phyloP scores from a whole-genome alignment of 805 yeast genomes.

The Wickerhamiella siamensis region DNA sequence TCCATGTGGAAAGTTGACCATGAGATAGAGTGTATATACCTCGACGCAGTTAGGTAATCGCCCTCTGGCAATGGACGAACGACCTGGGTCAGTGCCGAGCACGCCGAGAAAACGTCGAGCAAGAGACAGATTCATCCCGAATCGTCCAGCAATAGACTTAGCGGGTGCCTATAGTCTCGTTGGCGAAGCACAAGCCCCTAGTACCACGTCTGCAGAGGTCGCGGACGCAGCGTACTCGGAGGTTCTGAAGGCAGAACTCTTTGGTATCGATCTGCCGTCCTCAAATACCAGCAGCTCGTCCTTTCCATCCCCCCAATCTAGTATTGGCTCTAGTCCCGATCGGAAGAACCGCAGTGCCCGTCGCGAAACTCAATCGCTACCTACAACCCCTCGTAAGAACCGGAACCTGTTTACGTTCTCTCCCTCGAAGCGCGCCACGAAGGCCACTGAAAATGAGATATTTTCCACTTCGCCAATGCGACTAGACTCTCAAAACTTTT shows the following conservation, averaged over 20 bases:
- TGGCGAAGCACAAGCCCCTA: slow-evolving; percentile 20
- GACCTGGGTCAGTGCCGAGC: slow-evolving; percentile 8
- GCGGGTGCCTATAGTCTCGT: slow-evolving; percentile 67
- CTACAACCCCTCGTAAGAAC: slow-evolving; percentile 14
- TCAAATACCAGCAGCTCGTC: slow-evolving; percentile 2
- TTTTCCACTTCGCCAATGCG: slow-evolving; percentile 13
- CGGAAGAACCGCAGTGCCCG: neutral
- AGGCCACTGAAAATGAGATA: slow-evolving; percentile 37
- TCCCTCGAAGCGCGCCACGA: slow-evolving; percentile 14
- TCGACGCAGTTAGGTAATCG: neutral
- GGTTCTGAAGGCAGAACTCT: slow-evolving; percentile 74
- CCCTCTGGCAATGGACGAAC: neutral
- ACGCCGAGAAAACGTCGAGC: slow-evolving; percentile 15
- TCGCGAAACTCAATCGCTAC: slow-evolving; percentile 10
- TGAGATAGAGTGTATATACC: no score
- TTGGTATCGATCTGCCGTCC: slow-evolving; percentile 67
- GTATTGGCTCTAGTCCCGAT: slow-evolving; percentile 5
- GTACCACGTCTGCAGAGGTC: slow-evolving; percentile 22
- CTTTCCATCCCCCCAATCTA: neutral
- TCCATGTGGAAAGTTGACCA: no score
- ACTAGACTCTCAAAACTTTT: slow-evolving; percentile 57
- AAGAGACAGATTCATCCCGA: slow-evolving; percentile 72
- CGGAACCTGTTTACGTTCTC: slow-evolving; percentile 12
- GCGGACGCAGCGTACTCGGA: slow-evolving; percentile 80
- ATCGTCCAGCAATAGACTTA: slow-evolving; percentile 69